Conservation (phyloP, 1,284 basidiomycete species). For the Rhodofomes roseus region DNA sequence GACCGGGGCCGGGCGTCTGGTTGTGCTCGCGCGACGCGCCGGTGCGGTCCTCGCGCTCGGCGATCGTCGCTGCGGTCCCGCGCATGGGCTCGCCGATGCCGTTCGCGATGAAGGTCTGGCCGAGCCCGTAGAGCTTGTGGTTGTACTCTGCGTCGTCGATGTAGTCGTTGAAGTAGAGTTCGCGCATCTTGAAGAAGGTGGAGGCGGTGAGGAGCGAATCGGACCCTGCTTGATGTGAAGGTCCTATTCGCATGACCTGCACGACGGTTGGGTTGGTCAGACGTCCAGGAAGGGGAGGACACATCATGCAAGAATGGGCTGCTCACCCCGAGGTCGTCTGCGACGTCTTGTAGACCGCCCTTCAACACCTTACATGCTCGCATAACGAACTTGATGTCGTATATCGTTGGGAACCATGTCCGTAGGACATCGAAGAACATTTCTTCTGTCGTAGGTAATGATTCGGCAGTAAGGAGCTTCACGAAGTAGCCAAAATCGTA, state of each 20-base stretch:
- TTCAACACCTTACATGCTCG: slow-evolving; percentile 85
- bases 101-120: slow-evolving; percentile 67
- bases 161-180: slow-evolving; percentile 84
- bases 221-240: slow-evolving; percentile 94
- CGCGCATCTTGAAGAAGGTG: slow-evolving; percentile 95
- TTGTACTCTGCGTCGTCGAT: slow-evolving; percentile 80
- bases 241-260: slow-evolving; percentile 86
- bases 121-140: slow-evolving; percentile 75
- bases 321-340: slow-evolving; percentile 84
- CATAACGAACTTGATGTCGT: slow-evolving; percentile 98
- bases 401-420: slow-evolving; percentile 96
- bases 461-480: slow-evolving; percentile 87
- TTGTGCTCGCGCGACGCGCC: slow-evolving; percentile 53
- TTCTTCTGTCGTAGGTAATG: slow-evolving; percentile 86
- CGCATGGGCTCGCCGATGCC: slow-evolving; percentile 61
- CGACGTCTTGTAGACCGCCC: slow-evolving; percentile 94
- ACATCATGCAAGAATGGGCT: slow-evolving; percentile 12
- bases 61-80: slow-evolving; percentile 65
- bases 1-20: slow-evolving; percentile 47
- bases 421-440: slow-evolving; percentile 87
- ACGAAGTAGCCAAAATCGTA: slow-evolving; percentile 99
- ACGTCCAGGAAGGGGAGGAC: background rate
- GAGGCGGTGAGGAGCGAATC: slow-evolving; percentile 92
- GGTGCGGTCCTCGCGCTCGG: slow-evolving; percentile 70
- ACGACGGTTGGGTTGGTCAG: slow-evolving; percentile 5